Evolutionary conservation across 768 basidiomycete genomes (phyloP), one percentile per base, ranked within the genome.

Genomic region (Russula emetica): DNA sequence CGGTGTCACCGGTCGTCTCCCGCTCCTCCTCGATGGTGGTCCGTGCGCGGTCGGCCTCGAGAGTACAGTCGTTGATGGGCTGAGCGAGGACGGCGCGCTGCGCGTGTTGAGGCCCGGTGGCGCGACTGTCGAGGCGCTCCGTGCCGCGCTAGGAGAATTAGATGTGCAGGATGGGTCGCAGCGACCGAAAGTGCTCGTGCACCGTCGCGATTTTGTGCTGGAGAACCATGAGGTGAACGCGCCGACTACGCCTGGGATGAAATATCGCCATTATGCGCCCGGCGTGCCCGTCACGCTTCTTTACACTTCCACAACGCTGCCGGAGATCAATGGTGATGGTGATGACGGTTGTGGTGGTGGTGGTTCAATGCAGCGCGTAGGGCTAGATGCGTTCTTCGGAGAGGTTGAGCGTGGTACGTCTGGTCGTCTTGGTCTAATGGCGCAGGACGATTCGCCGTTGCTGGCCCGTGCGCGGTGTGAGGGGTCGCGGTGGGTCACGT

Each of bases 211-310:
- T 73, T 95, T 86, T 71, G 69, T 76, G 18, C 59, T 65, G 36
- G 90, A 90, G 70, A 78, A 83, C 44, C 74, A 74, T n/a, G 78
- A 90, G 62, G 91, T 93, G 72, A 78, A 79, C 44, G 83, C 86
- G 0, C 97, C 97, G 10, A 94, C 93, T 9, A 98, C 97, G 0
- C 97, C 97, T 2, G 97, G 97, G 36, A 97, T 98, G 95, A 99
- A 99, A 76, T 99, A 99, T 74, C 84, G 88, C 56, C 97, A 99
- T 76, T 99, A 99, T 73, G 90, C 95, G 26, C 97, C 97, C 2
- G 78, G 87, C 1, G 86, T 94, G 5, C 93, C 94, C 2, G 91
- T 98, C 34, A 83, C 83, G 24, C 82, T 98, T 7, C 77, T 94
- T 44, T 79, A 82, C 66, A 83, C 85, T 3, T 69, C 75, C 5